phyloP scores from a whole-genome alignment of 108 stramenopile species.

The Skeletonema menzelii region DNA sequence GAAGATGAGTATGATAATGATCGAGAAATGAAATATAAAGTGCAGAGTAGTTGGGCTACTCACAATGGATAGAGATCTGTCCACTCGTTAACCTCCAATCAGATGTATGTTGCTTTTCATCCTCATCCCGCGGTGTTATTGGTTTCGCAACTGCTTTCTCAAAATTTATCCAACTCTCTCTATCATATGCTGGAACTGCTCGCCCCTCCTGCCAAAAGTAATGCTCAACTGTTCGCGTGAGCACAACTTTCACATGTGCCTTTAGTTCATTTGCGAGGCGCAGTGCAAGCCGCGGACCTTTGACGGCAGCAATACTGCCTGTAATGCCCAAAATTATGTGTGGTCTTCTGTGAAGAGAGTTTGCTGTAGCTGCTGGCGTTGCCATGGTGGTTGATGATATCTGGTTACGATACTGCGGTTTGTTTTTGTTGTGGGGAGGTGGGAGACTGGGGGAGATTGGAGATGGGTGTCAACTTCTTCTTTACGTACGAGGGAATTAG shows the following conservation, averaged over 20 bases:
- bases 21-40: background rate
- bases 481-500: no score
- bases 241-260: slow-evolving; percentile 58
- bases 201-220: slow-evolving; percentile 69
- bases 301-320: slow-evolving; percentile 90
- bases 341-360: slow-evolving; percentile 3
- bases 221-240: slow-evolving; percentile 65
- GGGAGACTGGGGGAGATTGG: no score
- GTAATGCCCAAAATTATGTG: slow-evolving; percentile 78
- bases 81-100: slow-evolving; percentile 32
- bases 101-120: background rate
- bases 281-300: slow-evolving; percentile 83
- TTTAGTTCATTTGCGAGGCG: slow-evolving; percentile 41
- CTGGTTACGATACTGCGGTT: no score
- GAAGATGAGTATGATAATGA: slow-evolving; percentile 5
- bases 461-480: no score
- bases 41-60: slow-evolving; percentile 22
- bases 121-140: background rate
- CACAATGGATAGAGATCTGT: slow-evolving; percentile 39
- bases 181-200: slow-evolving; percentile 51
- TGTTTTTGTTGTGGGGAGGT: no score
- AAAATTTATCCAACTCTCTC: slow-evolving; percentile 53
- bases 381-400: background rate
- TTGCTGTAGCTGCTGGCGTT: background rate
- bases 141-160: background rate